phyloP scores from a whole-genome alignment of 495 filamentous ascomycete species.

The Corynascus novoguineensis region DNA sequence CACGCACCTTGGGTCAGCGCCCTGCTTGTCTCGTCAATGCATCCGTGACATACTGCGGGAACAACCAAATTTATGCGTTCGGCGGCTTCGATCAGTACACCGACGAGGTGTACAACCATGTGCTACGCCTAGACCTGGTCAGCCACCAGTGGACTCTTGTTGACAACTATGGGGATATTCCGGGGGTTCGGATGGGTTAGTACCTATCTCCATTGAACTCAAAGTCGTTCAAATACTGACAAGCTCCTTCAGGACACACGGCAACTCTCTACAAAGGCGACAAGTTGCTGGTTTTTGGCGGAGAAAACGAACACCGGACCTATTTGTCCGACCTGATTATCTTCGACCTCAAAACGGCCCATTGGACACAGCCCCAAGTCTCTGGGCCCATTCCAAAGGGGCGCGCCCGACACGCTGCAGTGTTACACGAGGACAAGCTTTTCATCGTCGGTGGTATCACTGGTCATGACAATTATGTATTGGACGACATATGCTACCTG shows the following conservation, averaged over 20 bases:
- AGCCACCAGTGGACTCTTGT: slow-evolving; percentile 90
- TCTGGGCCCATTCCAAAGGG: slow-evolving; percentile 78
- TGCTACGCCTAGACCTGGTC: slow-evolving; percentile 77
- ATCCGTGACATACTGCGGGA: slow-evolving; percentile 92
- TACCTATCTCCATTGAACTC: background rate
- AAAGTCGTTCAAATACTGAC: background rate
- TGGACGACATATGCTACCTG: slow-evolving; percentile 93
- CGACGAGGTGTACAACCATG: slow-evolving; percentile 99
- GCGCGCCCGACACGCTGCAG: slow-evolving; percentile 85
- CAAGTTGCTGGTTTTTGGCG: slow-evolving; percentile 92
- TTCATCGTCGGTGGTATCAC: slow-evolving; percentile 90
- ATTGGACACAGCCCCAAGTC: slow-evolving; percentile 89
- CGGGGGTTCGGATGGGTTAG: slow-evolving; percentile 94
- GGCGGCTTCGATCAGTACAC: slow-evolving; percentile 99
- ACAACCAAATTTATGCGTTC: slow-evolving; percentile 96
- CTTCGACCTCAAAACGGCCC: slow-evolving; percentile 85
- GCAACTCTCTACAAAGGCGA: slow-evolving; percentile 91
- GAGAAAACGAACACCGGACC: slow-evolving; percentile 94
- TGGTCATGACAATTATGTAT: slow-evolving; percentile 76
- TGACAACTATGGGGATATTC: slow-evolving; percentile 98
- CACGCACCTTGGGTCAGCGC: slow-evolving; percentile 73
- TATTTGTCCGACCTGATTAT: slow-evolving; percentile 95
- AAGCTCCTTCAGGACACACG: slow-evolving; percentile 65
- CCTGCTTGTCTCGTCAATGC: slow-evolving; percentile 96
- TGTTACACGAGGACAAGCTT: slow-evolving; percentile 91